phyloP scores from a whole-genome alignment of 257 asterid genomes.

The Solanum piurae region DNA sequence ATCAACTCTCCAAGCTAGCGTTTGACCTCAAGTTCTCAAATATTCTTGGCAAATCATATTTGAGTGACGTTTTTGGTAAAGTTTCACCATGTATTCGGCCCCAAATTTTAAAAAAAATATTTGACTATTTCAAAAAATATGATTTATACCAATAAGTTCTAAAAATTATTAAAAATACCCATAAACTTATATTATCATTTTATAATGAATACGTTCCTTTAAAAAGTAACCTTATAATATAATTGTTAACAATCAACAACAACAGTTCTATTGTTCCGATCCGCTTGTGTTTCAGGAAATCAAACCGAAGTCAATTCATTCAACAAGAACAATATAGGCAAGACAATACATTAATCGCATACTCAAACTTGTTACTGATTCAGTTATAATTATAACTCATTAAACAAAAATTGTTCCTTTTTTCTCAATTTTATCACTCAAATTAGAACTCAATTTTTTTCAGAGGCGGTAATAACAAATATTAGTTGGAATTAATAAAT shows the following conservation, averaged over 20 bases:
- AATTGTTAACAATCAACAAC: neutral
- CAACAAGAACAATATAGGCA: neutral
- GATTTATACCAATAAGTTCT: neutral
- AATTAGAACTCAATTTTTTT: neutral
- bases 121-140: no score
- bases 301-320: no score
- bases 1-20: neutral
- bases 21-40: neutral
- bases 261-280: no score
- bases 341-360: no score
- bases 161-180: no score
- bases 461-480: neutral
- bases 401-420: no score
- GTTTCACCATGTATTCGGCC: neutral
- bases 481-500: neutral
- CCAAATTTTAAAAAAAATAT: no score
- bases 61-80: neutral
- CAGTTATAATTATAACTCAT: neutral
- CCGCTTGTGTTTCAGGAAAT: no score
- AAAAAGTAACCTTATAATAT: neutral
- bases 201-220: neutral
- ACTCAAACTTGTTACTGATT: no score
- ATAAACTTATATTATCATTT: no score
- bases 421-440: neutral
- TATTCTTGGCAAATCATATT: neutral